Percentiles rank a stretch among this genome's conserved stretches.
phyloP scores from a whole-genome alignment of 805 yeast genomes.

The Candida xiaguanensis region DNA sequence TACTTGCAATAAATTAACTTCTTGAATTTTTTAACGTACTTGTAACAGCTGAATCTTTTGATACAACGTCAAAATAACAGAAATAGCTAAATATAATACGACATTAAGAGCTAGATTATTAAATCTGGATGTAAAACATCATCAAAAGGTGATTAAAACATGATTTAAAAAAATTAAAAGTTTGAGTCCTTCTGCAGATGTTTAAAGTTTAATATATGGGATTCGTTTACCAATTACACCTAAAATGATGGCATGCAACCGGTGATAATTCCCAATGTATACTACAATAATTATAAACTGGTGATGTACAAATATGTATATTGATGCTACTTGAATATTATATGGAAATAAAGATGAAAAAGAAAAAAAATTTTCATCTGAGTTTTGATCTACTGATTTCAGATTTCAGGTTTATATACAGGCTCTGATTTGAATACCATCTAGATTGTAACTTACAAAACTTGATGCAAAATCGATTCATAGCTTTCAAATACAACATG shows the following conservation, averaged over 20 bases:
- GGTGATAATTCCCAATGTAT: conserved; percentile 32
- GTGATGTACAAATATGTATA: background rate
- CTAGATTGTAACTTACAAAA: too few species aligned
- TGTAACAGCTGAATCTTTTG: too few species aligned
- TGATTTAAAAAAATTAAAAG: conserved; percentile 2
- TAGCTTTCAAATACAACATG: too few species aligned
- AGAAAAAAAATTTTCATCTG: background rate
- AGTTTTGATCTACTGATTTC: too few species aligned
- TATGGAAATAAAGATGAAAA: background rate
- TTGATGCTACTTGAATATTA: background rate
- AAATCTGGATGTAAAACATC: conserved; percentile 17
- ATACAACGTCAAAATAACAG: too few species aligned
- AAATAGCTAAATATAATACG: too few species aligned
- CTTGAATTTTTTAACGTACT: too few species aligned
- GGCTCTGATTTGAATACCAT: too few species aligned
- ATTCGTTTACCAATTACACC: conserved; percentile 41
- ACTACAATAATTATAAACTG: background rate
- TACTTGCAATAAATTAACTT: too few species aligned
- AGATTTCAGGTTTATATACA: too few species aligned
- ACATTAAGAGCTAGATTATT: too few species aligned
- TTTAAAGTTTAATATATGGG: conserved; percentile 25
- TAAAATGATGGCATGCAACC: conserved; percentile 28
- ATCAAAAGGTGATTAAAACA: conserved; percentile 20
- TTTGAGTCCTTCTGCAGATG: conserved; percentile 26
- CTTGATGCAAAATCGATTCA: too few species aligned